Percentiles rank a stretch among this genome's conserved stretches.
These are phyloP conservation scores for Leucaena leucocephala DNA, from an alignment of 306 rosid genomes.

Conservation along the genomic window DNA sequence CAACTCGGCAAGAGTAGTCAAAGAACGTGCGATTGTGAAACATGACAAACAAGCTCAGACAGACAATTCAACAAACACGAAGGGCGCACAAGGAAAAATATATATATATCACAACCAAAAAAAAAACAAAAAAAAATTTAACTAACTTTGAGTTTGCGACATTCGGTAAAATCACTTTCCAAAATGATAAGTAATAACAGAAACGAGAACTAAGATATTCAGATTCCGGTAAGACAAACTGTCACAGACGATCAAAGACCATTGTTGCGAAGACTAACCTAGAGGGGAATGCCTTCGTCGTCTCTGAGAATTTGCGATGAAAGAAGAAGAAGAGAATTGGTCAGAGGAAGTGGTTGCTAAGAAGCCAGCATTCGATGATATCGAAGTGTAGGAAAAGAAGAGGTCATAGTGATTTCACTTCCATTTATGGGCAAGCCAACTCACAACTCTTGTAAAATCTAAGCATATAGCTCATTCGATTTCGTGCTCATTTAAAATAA, in stretches of 20 bases:
- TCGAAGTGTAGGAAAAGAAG: background rate
- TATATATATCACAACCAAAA: background rate
- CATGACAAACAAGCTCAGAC: background rate
- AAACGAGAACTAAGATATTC: background rate
- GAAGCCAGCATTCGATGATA: background rate
- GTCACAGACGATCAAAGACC: background rate
- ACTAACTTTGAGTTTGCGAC: background rate
- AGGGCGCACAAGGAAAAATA: background rate
- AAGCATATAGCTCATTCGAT: no score
- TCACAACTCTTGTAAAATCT: no score
- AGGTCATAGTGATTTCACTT: background rate
- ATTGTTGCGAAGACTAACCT: background rate
- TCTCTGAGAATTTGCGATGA: background rate
- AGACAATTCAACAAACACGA: background rate
- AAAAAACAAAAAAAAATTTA: background rate
- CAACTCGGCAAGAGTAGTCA: background rate
- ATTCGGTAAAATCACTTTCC: background rate
- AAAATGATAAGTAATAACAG: background rate
- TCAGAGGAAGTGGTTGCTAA: background rate
- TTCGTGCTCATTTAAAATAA: no score
- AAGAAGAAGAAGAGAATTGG: background rate
- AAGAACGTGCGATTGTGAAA: background rate
- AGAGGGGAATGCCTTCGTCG: background rate
- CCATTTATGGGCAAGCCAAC: background rate
- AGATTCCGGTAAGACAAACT: background rate